Percentiles rank a stretch among this genome's conserved stretches.
Conservation (phyloP, 495 filamentous ascomycete species). For the Monascus purpureus region DNA sequence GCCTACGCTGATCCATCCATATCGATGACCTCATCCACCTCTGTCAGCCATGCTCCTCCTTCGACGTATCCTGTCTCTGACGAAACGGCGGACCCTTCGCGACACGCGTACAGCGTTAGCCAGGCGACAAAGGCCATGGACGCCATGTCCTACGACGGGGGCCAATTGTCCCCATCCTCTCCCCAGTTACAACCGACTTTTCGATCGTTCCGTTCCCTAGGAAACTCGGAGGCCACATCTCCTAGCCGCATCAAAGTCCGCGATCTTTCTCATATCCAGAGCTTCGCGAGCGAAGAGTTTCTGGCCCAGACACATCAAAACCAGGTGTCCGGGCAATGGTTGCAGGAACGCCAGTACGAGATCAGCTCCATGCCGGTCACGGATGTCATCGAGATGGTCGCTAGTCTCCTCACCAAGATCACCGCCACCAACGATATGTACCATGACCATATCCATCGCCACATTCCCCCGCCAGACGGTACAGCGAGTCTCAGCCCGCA, state of each 20-base stretch:
- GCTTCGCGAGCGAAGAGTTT: slow-evolving; percentile 64
- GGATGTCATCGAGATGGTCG: slow-evolving; percentile 99
- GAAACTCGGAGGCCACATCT: slow-evolving; percentile 43
- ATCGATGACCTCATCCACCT: slow-evolving; percentile 26
- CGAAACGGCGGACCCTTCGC: background rate
- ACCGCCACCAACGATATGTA: slow-evolving; percentile 93
- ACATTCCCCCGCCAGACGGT: slow-evolving; percentile 53
- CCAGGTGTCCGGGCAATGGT: slow-evolving; percentile 33
- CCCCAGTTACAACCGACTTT: slow-evolving; percentile 39
- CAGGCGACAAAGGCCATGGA: slow-evolving; percentile 4
- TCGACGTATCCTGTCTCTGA: slow-evolving; percentile 9
- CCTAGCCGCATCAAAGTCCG: slow-evolving; percentile 69
- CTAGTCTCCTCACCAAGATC: slow-evolving; percentile 94
- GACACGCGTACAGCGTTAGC: slow-evolving; percentile 3
- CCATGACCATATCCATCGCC: slow-evolving; percentile 65
- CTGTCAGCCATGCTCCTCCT: slow-evolving; percentile 20
- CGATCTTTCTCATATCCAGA: slow-evolving; percentile 79
- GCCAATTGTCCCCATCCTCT: slow-evolving; percentile 33
- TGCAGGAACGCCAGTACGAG: slow-evolving; percentile 55
- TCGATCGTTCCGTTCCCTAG: slow-evolving; percentile 34
- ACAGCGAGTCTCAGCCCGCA: slow-evolving; percentile 56
- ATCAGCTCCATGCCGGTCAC: slow-evolving; percentile 96
- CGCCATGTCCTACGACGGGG: slow-evolving; percentile 5
- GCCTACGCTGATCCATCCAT: slow-evolving; percentile 9
- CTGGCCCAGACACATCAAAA: slow-evolving; percentile 36